Percentiles rank a stretch among this genome's conserved stretches.
Evolutionary conservation across 352 stramenopile species (phyloP).

Genomic region (Phytophthora cactorum): DNA sequence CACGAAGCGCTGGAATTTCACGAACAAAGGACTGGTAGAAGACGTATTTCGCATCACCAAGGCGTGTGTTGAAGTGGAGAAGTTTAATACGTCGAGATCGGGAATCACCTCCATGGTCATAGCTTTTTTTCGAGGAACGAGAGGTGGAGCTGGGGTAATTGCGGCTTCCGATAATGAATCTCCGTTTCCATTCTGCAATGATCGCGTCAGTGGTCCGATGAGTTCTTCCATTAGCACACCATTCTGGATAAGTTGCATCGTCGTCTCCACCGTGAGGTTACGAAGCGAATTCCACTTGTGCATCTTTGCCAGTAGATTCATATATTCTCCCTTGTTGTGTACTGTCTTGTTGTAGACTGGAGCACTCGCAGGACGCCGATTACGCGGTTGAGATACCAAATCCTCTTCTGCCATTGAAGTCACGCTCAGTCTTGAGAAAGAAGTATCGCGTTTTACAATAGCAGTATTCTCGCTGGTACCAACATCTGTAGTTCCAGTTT

Average conservation of each 20-base stretch:
- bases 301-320: conserved; percentile 41
- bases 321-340: conserved; percentile 28
- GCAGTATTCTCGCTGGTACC: not conserved
- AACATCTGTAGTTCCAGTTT: not conserved
- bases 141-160: not conserved
- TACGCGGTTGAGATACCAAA: not conserved
- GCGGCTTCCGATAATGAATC: conserved; percentile 3
- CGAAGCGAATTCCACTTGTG: conserved; percentile 59
- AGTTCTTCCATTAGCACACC: conserved; percentile 55
- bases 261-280: conserved; percentile 69
- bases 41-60: conserved; percentile 33
- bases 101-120: conserved; percentile 31
- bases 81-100: conserved; percentile 23
- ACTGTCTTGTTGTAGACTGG: conserved; percentile 27
- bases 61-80: conserved; percentile 36
- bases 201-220: conserved; percentile 43
- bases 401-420: conserved; percentile 8
- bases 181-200: conserved; percentile 14
- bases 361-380: conserved; percentile 23
- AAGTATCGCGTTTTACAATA: conserved; percentile 17
- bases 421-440: conserved; percentile 21
- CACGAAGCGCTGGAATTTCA: conserved; percentile 54
- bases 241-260: conserved; percentile 69
- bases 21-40: conserved; percentile 23
- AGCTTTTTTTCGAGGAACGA: conserved; percentile 30